phyloP scores from a whole-genome alignment of 805 yeast species.

The Ogataea methylovora region DNA sequence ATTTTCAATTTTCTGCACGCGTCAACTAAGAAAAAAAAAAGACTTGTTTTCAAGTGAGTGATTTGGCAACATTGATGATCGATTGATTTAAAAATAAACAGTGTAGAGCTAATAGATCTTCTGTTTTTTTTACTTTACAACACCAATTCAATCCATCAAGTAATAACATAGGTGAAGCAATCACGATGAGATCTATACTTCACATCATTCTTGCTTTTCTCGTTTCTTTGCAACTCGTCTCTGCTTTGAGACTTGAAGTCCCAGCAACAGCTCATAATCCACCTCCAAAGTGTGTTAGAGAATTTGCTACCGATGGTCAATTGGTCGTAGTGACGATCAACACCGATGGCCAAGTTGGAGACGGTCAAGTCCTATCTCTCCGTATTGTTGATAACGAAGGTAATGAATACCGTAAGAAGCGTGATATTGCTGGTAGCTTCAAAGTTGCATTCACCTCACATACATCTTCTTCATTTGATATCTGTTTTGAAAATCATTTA shows the following conservation, averaged over 20 bases:
- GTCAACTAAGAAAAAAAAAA: no score
- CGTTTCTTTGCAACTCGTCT: conserved; percentile 3
- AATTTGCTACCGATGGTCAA: conserved; percentile 78
- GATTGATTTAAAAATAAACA: no score
- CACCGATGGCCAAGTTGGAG: conserved; percentile 70
- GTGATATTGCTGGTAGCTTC: conserved; percentile 64
- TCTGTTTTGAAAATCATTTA: conserved; percentile 73
- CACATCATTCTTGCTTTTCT: conserved; percentile 5
- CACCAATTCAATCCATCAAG: no score
- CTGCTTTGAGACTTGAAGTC: conserved; percentile 24
- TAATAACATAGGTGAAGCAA: no score
- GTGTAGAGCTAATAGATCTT: no score
- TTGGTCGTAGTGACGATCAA: conserved; percentile 79
- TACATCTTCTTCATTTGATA: conserved; percentile 77
- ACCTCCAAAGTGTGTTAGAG: conserved; percentile 80
- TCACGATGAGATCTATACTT: conserved; percentile 4
- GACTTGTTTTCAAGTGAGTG: no score
- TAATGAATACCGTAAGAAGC: conserved; percentile 74
- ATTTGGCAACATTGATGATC: no score
- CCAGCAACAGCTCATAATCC: conserved; percentile 20
- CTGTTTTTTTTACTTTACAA: no score
- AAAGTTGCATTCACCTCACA: conserved; percentile 82
- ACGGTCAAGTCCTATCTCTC: conserved; percentile 76
- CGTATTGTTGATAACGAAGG: conserved; percentile 71
- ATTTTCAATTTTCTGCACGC: no score